A percentile compares a stretch with the other conserved stretches of the same genome.
Evolutionary conservation across 2,329 filamentous ascomycete species (phyloP).

Genomic region (Penicillium freii): DNA sequence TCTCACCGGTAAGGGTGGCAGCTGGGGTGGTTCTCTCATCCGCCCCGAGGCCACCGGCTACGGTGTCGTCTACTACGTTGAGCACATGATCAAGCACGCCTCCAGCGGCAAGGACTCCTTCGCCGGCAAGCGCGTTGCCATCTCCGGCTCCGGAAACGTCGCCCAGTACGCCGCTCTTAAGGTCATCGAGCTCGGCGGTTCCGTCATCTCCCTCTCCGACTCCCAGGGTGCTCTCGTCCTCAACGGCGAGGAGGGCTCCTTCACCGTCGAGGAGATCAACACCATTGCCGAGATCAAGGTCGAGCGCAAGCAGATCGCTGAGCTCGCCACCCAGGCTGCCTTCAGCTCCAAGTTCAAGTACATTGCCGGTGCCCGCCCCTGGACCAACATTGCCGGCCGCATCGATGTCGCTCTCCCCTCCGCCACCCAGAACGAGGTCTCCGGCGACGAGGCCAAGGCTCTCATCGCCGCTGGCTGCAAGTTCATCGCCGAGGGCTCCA

Average conservation of each 20-base stretch:
- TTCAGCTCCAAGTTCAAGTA: constrained; percentile 73
- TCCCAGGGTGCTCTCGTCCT: constrained; percentile 81
- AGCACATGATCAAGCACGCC: constrained; percentile 91
- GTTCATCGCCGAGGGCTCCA: constrained; percentile 93
- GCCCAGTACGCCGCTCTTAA: constrained; percentile 97
- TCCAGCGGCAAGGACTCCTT: constrained; percentile 75
- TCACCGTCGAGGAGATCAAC: constrained; percentile 76
- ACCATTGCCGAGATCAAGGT: constrained; percentile 84
- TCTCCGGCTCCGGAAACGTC: constrained; percentile 96
- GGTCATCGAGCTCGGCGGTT: constrained; percentile 91
- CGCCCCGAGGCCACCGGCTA: constrained; percentile 95
- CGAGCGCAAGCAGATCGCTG: constrained; percentile 76
- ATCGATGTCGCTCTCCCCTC: constrained; percentile 90
- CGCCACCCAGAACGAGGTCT: constrained; percentile 98
- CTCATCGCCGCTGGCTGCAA: constrained; percentile 73
- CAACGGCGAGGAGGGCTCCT: constrained; percentile 62
- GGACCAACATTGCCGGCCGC: constrained; percentile 76
- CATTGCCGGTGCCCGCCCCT: constrained; percentile 82
- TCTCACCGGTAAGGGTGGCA: constrained; percentile 89
- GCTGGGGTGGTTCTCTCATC: constrained; percentile 92
- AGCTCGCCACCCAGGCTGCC: constrained; percentile 58
- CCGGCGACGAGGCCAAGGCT: constrained; percentile 79
- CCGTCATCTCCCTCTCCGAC: constrained; percentile 89
- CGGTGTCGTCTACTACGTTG: constrained; percentile 93
- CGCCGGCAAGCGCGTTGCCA: constrained; percentile 86